Evolutionary conservation across 2,329 filamentous ascomycete genomes (phyloP), one percentile per base, ranked within the genome.

Genomic region (Neofusicoccum umdonicola): DNA sequence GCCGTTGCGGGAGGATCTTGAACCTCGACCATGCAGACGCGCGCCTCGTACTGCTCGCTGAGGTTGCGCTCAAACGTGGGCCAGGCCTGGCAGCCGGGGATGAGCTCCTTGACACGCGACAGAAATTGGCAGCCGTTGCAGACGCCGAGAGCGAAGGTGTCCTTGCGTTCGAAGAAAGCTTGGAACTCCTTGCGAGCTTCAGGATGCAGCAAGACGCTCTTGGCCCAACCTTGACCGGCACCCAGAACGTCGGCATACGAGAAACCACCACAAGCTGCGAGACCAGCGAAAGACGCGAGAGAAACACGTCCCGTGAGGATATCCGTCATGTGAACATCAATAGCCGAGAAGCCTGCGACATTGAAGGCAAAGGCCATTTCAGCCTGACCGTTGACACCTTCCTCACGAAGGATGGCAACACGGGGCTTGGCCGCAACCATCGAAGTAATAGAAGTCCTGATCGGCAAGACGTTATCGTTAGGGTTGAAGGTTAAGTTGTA

Each of bases 101-200:
- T 96, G 62, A 97, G 82, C 66, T 90, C 87, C 73, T 92, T 92
- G 45, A 96, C 82, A 58, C 92, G 88, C 5, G 90, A 90, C 45
- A 98, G 82, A 87, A 98, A 96, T 78, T 99, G 95, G 75, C 95
- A 98, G 58, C 95, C 95, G 76, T 99, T 99, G 85, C 95, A 98
- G 39, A 98, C 92, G 71, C 95, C 95, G 0, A 99, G 85, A 0
- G 92, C 84, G 78, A 99, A 98, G 0, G 95, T 98, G 74, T 97
- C 92, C 4, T 88, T 86, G 35, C 95, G 87, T 69, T 88, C 85
- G 81, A 98, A 98, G 85, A 97, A 98, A 56, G 82, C 79, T 71
- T 90, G 82, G 80, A 98, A 97, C 70, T 94, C 90, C 65, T 84
- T 83, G 47, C 93, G 87, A 47, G 89, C 89, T 65, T 89, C 81